Evolutionary conservation across 768 basidiomycete species (phyloP), one percentile per base, ranked within the genome.

Genomic region (Inosperma sp.): DNA sequence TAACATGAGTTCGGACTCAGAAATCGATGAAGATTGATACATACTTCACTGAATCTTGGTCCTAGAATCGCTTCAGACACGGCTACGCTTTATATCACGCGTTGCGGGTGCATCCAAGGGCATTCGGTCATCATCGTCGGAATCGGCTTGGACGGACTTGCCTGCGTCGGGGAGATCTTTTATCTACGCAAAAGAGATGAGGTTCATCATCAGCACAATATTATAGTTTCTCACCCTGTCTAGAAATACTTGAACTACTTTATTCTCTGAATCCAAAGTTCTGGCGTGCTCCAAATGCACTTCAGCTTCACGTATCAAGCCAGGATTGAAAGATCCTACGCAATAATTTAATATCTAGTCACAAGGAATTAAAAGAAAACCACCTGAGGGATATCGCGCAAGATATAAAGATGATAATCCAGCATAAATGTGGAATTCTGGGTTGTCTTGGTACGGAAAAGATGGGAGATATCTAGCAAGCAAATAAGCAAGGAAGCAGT

Each of bases 381-480:
- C 27, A 44, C 46, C 49, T 59, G 49, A 43, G 56, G 54, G 37
- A 1, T 65, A 66, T 55, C 81, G 82, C 9, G 80, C 76, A n/a
- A 81, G 66, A 58, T 85, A 80, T 19, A 93, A 69, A 22, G 76
- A 79, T 10, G 89, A 69, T 46, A 94, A 67, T 2, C 89, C 93
- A 3, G 93, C 91, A 55, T 94, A 93, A 13, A 82, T 72, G 59
- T 95, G 89, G 23, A 95, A 72, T 6, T 82, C 69, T 2, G 86
- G 77, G 56, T 90, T 88, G 57, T 91, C 86, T 61, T 84, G 84
- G 70, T 84, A 95, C 2, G 93, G 93, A 63, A 88, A 86, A 2
- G 89, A 86, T 1, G 91, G 88, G 5, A 95, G 76, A 64, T 89
- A 94, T 21, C 92, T 92, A 55, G 7, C 48, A 52, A 43, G 39